phyloP scores from a whole-genome alignment of 2,329 filamentous ascomycete genomes.

The Stylonectria norvegica region DNA sequence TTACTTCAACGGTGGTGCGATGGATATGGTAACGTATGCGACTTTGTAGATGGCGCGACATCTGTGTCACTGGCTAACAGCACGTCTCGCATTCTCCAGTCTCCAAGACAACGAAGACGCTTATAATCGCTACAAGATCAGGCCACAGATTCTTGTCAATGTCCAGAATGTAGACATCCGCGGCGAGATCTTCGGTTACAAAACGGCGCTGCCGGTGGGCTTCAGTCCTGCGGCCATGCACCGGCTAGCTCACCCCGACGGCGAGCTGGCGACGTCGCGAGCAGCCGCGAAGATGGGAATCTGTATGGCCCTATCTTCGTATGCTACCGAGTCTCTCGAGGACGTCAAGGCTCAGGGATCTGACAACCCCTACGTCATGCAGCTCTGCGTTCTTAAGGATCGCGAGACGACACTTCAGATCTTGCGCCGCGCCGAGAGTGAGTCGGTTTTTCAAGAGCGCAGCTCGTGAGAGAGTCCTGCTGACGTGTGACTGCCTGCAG shows the following conservation, averaged over 20 bases:
- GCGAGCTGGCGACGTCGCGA: slow-evolving; percentile 47
- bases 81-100: slow-evolving; percentile 26
- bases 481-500: slow-evolving; percentile 2
- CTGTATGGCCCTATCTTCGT: slow-evolving; percentile 29
- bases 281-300: slow-evolving; percentile 30
- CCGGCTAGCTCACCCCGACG: slow-evolving; percentile 50
- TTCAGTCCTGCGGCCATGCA: slow-evolving; percentile 55
- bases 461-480: too few species aligned
- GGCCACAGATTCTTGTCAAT: slow-evolving; percentile 32
- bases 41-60: too few species aligned
- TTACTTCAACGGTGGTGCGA: slow-evolving; percentile 57
- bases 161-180: slow-evolving; percentile 21
- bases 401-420: slow-evolving; percentile 18
- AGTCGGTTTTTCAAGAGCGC: too few species aligned
- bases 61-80: not conserved
- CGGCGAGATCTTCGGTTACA: slow-evolving; percentile 20
- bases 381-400: slow-evolving; percentile 23
- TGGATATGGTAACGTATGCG: slow-evolving; percentile 37
- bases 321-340: slow-evolving; percentile 22
- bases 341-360: slow-evolving; percentile 18
- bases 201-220: slow-evolving; percentile 47
- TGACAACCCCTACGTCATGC: slow-evolving; percentile 23
- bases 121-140: slow-evolving; percentile 48
- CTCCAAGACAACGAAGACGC: slow-evolving; percentile 52
- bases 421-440: slow-evolving; percentile 19